phyloP scores from a whole-genome alignment of 805 yeast genomes.

The Ogataea minuta region DNA sequence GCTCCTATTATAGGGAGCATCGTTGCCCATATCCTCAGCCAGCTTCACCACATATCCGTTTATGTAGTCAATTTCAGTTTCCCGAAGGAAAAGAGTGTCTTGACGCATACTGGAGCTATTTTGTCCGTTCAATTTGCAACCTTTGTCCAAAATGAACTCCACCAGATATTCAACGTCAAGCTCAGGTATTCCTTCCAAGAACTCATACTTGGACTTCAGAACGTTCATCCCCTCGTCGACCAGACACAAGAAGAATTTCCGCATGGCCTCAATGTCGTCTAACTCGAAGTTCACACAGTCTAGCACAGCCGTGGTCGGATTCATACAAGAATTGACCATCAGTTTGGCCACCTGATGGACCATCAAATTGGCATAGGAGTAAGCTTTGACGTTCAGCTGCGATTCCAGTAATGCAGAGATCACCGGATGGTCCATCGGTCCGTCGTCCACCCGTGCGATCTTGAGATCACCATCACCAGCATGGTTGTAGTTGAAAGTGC shows the following conservation, averaged over 20 bases:
- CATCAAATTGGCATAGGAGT: constrained; percentile 43
- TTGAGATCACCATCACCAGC: constrained; percentile 71
- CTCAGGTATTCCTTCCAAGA: constrained; percentile 27
- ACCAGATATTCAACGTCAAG: constrained; percentile 38
- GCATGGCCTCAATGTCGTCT: constrained; percentile 37
- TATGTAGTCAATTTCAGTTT: constrained; percentile 77
- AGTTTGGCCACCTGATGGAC: constrained; percentile 71
- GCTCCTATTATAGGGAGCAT: constrained; percentile 48
- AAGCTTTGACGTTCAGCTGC: constrained; percentile 30
- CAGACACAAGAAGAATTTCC: constrained; percentile 38
- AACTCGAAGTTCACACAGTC: constrained; percentile 80
- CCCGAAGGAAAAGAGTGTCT: constrained; percentile 54
- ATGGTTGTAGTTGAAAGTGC: constrained; percentile 51
- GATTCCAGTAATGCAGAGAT: constrained; percentile 27
- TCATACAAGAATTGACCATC: constrained; percentile 77
- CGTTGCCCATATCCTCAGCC: constrained; percentile 45
- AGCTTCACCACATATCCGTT: constrained; percentile 72
- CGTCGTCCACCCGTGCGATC: constrained; percentile 44
- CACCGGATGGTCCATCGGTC: constrained; percentile 22
- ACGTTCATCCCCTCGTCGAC: constrained; percentile 46
- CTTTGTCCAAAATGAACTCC: constrained; percentile 27
- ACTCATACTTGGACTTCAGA: constrained; percentile 34
- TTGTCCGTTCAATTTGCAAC: constrained; percentile 34
- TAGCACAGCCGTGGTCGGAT: constrained; percentile 75
- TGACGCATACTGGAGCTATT: constrained; percentile 73